These are phyloP conservation scores for Pseudozyma flocculosa DNA, from an alignment of 1,284 basidiomycete species.

Conservation along the genomic window DNA sequence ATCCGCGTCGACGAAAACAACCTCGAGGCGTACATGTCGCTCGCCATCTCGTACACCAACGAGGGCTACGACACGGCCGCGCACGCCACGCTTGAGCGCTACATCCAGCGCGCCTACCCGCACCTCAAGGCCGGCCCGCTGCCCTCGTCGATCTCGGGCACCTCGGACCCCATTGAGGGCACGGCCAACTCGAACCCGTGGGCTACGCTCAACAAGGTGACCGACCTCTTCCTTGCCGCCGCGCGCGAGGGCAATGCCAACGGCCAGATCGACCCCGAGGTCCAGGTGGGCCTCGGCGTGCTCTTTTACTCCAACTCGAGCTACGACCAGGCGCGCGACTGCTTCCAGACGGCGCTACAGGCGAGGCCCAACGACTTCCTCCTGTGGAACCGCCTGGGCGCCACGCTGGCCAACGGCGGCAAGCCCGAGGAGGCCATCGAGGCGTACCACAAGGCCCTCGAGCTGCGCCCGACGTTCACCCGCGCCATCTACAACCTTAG, in stretches of 20 bases:
- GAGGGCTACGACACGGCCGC: conserved; percentile 88
- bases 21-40: conserved; percentile 62
- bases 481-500: conserved; percentile 97
- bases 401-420: conserved; percentile 89
- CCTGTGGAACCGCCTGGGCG: conserved; percentile 94
- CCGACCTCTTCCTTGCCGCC: conserved; percentile 79
- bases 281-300: conserved; percentile 90
- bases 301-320: conserved; percentile 83
- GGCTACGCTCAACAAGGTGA: conserved; percentile 79
- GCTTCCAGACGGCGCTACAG: conserved; percentile 81
- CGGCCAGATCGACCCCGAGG: conserved; percentile 77
- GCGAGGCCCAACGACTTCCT: conserved; percentile 85
- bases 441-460: conserved; percentile 90
- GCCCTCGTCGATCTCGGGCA: conserved; percentile 65
- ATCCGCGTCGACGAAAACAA: conserved; percentile 72
- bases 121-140: conserved; percentile 61
- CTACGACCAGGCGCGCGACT: conserved; percentile 81
- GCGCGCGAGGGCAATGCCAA: conserved; percentile 67
- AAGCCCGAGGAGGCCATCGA: conserved; percentile 90
- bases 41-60: conserved; percentile 96
- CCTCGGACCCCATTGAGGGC: conserved; percentile 60
- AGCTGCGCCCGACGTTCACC: conserved; percentile 90
- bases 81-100: conserved; percentile 81
- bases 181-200: conserved; percentile 67
- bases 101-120: conserved; percentile 79